A percentile compares a stretch with the other conserved stretches of the same genome.
Evolutionary conservation across 139 green algal genomes (phyloP).

Genomic region (Coccomyxa sp.): DNA sequence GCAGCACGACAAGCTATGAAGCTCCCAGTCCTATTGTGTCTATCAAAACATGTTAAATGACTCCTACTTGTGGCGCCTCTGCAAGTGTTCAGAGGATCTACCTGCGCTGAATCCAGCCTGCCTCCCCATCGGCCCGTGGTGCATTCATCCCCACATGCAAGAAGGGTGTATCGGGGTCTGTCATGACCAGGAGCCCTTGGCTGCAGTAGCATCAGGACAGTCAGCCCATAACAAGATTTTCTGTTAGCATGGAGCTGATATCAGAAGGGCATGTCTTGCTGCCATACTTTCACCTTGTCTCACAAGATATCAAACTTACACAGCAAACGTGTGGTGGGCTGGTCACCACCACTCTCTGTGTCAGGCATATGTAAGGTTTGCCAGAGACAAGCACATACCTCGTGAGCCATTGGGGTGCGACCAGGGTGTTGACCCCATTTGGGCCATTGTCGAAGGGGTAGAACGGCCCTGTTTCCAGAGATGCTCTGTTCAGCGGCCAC

Average conservation of each 20-base stretch:
- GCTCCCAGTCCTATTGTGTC: too few species aligned
- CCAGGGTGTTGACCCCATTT: slow-evolving; percentile 59
- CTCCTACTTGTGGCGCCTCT: too few species aligned
- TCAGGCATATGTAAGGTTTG: too few species aligned
- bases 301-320: background rate
- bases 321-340: too few species aligned
- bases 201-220: background rate
- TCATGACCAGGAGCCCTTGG: slow-evolving; percentile 47
- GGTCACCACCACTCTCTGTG: too few species aligned
- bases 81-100: too few species aligned
- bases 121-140: background rate
- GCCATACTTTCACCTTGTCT: background rate
- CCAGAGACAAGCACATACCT: slow-evolving; percentile 7
- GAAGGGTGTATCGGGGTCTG: slow-evolving; percentile 54
- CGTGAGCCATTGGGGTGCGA: slow-evolving; percentile 53
- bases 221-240: too few species aligned
- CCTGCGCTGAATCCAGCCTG: slow-evolving; percentile 9
- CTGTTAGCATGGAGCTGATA: too few species aligned
- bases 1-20: too few species aligned
- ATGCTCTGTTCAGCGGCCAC: slow-evolving; percentile 55
- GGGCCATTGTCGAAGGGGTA: slow-evolving; percentile 68
- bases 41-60: too few species aligned
- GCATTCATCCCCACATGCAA: slow-evolving; percentile 68
- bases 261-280: too few species aligned
- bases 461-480: slow-evolving; percentile 52